Conservation (phyloP, 129 eudicot species). For the Flaveria trinervia region DNA sequence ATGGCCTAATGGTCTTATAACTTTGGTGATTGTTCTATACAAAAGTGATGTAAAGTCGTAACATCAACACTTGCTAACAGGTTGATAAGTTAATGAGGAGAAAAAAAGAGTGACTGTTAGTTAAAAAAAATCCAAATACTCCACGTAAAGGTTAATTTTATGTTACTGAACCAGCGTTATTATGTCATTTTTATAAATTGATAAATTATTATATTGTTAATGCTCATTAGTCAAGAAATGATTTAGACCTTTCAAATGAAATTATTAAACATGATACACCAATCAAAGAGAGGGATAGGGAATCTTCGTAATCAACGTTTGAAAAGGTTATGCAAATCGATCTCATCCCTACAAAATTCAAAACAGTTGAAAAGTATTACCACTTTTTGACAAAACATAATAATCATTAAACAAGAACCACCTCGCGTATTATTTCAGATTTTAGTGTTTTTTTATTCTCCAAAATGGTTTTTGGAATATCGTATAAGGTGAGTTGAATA, state of each 20-base stretch:
- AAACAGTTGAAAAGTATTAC: neutral
- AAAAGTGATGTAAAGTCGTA: too few species aligned
- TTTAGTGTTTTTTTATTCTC: neutral
- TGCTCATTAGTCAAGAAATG: neutral
- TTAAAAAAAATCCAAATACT: neutral
- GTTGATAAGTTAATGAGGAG: too few species aligned
- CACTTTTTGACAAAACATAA: slow-evolving; percentile 32
- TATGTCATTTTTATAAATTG: neutral
- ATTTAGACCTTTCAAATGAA: slow-evolving; percentile 22
- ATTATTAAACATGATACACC: slow-evolving; percentile 13
- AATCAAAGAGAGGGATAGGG: slow-evolving; percentile 17
- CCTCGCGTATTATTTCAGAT: neutral
- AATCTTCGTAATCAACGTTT: slow-evolving; percentile 32
- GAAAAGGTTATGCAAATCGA: slow-evolving; percentile 3
- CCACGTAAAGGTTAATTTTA: neutral
- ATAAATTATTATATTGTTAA: slow-evolving; percentile 14
- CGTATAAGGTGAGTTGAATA: too few species aligned
- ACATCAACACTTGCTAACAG: too few species aligned
- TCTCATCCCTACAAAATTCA: slow-evolving; percentile 8
- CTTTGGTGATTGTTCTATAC: too few species aligned
- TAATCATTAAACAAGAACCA: neutral
- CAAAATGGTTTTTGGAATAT: neutral
- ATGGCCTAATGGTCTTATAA: too few species aligned
- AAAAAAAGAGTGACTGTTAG: too few species aligned
- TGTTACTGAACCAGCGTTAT: slow-evolving; percentile 1